phyloP scores from a whole-genome alignment of 1,284 basidiomycete species.

The Leccinum angustisporum region DNA sequence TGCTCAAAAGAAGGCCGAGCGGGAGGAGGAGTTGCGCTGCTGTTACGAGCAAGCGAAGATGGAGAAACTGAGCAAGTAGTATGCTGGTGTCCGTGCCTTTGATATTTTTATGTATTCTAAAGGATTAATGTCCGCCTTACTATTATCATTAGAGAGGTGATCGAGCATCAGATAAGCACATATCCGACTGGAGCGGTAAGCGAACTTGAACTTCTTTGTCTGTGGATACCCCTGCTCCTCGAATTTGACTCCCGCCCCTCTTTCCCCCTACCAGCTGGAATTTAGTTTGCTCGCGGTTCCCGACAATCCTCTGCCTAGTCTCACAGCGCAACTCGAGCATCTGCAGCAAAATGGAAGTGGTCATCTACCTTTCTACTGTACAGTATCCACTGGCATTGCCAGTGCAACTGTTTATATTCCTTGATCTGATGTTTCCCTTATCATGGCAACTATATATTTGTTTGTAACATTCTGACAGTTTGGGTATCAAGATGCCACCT shows the following conservation, averaged over 20 bases:
- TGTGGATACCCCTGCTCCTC: constrained; percentile 1
- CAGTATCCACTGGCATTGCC: too few relatives aligned
- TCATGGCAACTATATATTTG: too few relatives aligned
- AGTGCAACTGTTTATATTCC: too few relatives aligned
- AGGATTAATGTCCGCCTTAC: constrained; percentile 13
- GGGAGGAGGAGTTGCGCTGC: constrained; percentile 94
- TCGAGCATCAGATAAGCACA: constrained; percentile 81
- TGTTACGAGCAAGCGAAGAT: constrained; percentile 96
- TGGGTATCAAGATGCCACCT: too few relatives aligned
- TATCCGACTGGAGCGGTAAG: constrained; percentile 83
- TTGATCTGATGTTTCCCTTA: too few relatives aligned
- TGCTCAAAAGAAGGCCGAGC: constrained; percentile 98
- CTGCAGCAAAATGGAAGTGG: constrained; percentile 48
- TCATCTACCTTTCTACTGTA: too few relatives aligned
- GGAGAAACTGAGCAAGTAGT: constrained; percentile 99
- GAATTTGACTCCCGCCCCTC: constrained; percentile 8
- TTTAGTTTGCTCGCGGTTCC: constrained; percentile 88
- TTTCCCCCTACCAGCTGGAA: constrained; percentile 58
- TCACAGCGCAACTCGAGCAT: constrained; percentile 57
- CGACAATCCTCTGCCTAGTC: constrained; percentile 70
- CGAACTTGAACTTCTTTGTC: constrained; percentile 19
- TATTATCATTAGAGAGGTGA: constrained; percentile 59
- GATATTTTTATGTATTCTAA: background rate
- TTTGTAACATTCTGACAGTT: too few relatives aligned
- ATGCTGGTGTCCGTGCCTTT: constrained; percentile 73